Evolutionary conservation across 1,284 basidiomycete genomes (phyloP).

Genomic region (Hemileia vastatrix): DNA sequence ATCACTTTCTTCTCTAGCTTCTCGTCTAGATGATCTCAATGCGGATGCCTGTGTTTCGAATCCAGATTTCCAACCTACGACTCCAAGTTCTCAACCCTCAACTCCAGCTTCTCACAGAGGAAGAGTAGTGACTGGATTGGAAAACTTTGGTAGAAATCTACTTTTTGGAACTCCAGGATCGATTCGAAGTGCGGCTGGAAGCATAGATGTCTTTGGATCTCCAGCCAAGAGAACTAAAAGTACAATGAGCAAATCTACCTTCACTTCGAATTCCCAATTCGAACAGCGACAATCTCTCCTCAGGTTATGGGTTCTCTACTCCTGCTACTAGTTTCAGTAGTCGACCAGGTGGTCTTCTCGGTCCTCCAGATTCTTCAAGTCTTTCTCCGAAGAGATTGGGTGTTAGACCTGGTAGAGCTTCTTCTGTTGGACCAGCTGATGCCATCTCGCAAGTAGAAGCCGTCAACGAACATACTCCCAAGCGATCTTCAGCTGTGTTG

Average conservation of each 20-base stretch:
- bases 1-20: not conserved
- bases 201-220: too few species aligned
- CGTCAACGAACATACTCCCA: not conserved
- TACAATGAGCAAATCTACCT: conserved; percentile 29
- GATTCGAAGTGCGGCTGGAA: too few species aligned
- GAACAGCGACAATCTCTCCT: not conserved
- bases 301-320: not conserved
- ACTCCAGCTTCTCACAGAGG: conserved; percentile 30
- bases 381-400: not conserved
- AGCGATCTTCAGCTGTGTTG: not conserved
- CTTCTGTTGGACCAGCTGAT: not conserved
- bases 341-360: not conserved
- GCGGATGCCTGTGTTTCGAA: not conserved
- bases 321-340: not conserved
- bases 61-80: not conserved
- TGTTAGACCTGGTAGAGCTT: not conserved
- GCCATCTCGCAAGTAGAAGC: not conserved
- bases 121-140: conserved; percentile 31
- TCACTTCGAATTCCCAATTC: conserved; percentile 22
- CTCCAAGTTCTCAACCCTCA: conserved; percentile 4
- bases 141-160: conserved; percentile 31
- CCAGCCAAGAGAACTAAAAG: too few species aligned
- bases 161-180: conserved; percentile 29
- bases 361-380: not conserved
- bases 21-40: not conserved